Evolutionary conservation across 2,329 filamentous ascomycete species (phyloP), one percentile per base, ranked within the genome.

Genomic region (Falciphora oryzae): DNA sequence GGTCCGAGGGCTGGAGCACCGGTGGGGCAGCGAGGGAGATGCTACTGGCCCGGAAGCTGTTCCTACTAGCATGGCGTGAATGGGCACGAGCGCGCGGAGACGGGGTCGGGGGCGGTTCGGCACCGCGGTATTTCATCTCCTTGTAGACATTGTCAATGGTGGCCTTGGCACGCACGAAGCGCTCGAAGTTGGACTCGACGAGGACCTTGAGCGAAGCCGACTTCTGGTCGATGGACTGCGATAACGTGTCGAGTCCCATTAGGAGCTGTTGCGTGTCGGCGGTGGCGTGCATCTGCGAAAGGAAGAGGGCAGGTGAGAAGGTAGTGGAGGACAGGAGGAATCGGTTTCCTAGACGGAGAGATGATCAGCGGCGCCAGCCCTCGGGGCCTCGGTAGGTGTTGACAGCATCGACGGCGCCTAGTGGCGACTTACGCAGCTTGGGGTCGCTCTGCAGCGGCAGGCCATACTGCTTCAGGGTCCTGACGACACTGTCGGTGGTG

Each of bases 131-230:
- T 82, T 86, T 97, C 95, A 99, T 99, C 76, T 99, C 95, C 67
- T 89, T 96, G 78, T 99, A 99, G 63, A 99, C 95, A 77, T 96
- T 96, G 78, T 99, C 95, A 72, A 99, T 98, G 10, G 94, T 98
- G 25, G 94, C 92, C 76, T 99, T 99, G 58, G 95, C 95, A 68
- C 92, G 90, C 65, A 99, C 95, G 79, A 99, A 99, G 69, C 94
- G 90, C 77, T 99, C 96, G 74, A 99, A 99, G 75, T 99, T 99
- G 68, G 92, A 94, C 76, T 99, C 95, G 29, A 99, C 95, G 25
- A 99, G 84, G 14, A 96, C 91, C 75, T 99, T 99, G 67, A 99
- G 84, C 4, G 93, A 97, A 0, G 94, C 95, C 0, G 94, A 97
- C 76, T 99, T 99, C 77, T 98, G 92, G 72, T 98, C 95, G 72